Base-by-base conservation (phyloP, 176 grass and related monocot species). In the Aegilops umbellulata region DNA sequence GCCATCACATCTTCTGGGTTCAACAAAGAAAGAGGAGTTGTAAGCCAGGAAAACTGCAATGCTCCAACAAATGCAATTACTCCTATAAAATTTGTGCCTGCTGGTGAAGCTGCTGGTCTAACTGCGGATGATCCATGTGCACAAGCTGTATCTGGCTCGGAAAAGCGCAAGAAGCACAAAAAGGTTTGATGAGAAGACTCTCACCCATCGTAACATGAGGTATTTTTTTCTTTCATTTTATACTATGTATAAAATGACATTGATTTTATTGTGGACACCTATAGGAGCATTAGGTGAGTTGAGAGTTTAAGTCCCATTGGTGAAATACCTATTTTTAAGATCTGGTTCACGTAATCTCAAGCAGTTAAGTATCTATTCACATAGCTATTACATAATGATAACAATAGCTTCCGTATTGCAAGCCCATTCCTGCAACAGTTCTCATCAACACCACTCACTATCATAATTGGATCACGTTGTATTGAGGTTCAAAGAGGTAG, bases 101-200 rank as follows among this genome's bases (percentile, higher is more conserved):
- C 74, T 36, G 76, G 31, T 86, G 51, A 20, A n/a, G 16, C 25
- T 62, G 71, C 30, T 7, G 58, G 34, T 67, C 32, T 53, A 64
- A 26, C 65, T 13, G 24, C 32, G 20, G 23, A 42, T 86, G 83
- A 69, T 49, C 24, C 78, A 51, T 69, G 60, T 27, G 29, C 34
- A 5, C 36, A 76, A 81, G 38, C 26, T 65, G 46, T 19, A 69
- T 10, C 14, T 65, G 16, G 4, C 25, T 46, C 61, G 22, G 91
- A 81, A 51, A 94, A 91, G 47, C 84, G 77, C 63, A 86, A 70
- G 80, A 85, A 68, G 68, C 74, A 53, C 58, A 78, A 51, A 25
- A 76, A 80, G 67, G 61, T n/a, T 36, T 84, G 27, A 30, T 4
- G 8, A 69, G 62, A 30, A 76, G 36, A 65, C 30, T 78, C 41